Evolutionary conservation across 495 filamentous ascomycete genomes (phyloP), one percentile per base, ranked within the genome.

Genomic region (Xylaria grammica): DNA sequence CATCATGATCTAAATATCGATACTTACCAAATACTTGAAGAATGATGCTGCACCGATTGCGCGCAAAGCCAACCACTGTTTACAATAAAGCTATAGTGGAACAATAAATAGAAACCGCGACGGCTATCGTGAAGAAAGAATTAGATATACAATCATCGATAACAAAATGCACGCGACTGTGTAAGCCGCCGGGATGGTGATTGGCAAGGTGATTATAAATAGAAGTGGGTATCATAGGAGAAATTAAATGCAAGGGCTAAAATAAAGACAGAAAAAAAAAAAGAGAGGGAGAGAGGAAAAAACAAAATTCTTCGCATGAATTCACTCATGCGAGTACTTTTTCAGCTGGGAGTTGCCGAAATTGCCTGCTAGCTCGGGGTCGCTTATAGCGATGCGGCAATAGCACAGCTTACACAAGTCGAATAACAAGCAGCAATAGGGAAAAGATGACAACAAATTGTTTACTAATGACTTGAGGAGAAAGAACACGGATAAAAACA

Each of bases 231-330:
- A 53, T 56, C 20, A 20, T 34, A 62, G 27, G 19, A 34, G 49
- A 50, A 54, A 62, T 62, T 62, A 53, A 45, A 62, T 19, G 60
- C 27, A 54, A 44, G 45, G 58, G 48, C 17, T 38, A 24, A 24
- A 9, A 38, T 20, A 50, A 26, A 36, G n/a, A 56, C 10, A 42
- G 17, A 22, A 19, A 17, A 42, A 50, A 26, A 29, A 27, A 61
- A 61, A 38, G 40, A 15, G 40, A 42, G 40, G 40, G 40, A 42
- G 40, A 15, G 15, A 42, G 15, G 40, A 42, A 6, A 17, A 17
- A 42, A 17, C 6, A 62, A 53, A 45, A 62, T 62, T 62, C 36
- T 52, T 62, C 60, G 60, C 60, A 62, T 62, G 60, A 62, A 62
- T 62, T 44, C 38, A 53, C 38, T 54, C 48, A 62, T 54, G 60